A percentile compares a stretch with the other conserved stretches of the same genome.
phyloP scores from a whole-genome alignment of 768 basidiomycete genomes.

The Collybia sp. region DNA sequence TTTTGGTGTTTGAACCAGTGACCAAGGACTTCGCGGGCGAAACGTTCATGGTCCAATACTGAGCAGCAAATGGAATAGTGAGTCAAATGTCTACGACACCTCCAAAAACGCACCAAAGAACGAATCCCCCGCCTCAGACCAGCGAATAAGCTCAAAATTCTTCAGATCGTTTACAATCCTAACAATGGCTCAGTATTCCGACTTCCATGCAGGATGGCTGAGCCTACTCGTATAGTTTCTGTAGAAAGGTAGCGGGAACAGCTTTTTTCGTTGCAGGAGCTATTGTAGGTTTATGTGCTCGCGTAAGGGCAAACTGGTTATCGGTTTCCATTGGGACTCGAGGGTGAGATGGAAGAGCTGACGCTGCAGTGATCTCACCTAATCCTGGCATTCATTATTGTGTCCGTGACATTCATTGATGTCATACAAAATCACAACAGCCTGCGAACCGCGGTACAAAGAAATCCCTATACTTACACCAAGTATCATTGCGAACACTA shows the following conservation, averaged over 20 bases:
- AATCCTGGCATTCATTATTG: too few species aligned
- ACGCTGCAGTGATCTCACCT: too few species aligned
- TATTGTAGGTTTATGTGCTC: constrained; percentile 30
- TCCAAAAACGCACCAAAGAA: constrained; percentile 68
- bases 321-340: constrained; percentile 37
- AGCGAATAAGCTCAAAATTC: constrained; percentile 82
- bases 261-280: constrained; percentile 26
- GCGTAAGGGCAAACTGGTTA: constrained; percentile 53
- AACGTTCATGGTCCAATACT: constrained; percentile 91
- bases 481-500: too few species aligned
- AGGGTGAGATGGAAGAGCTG: too few species aligned
- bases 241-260: constrained; percentile 72
- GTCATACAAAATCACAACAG: too few species aligned
- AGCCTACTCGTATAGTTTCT: constrained; percentile 88
- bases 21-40: constrained; percentile 85
- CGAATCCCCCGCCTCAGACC: constrained; percentile 88
- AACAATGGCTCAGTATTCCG: constrained; percentile 2
- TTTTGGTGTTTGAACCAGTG: constrained; percentile 98
- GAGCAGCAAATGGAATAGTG: not conserved
- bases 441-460: too few species aligned
- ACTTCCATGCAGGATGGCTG: constrained; percentile 5
- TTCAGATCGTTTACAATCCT: constrained; percentile 91
- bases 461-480: too few species aligned
- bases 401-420: too few species aligned
- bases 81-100: not conserved